phyloP scores from a whole-genome alignment of 2,329 filamentous ascomycete genomes.

The Xylaria hypoxylon region DNA sequence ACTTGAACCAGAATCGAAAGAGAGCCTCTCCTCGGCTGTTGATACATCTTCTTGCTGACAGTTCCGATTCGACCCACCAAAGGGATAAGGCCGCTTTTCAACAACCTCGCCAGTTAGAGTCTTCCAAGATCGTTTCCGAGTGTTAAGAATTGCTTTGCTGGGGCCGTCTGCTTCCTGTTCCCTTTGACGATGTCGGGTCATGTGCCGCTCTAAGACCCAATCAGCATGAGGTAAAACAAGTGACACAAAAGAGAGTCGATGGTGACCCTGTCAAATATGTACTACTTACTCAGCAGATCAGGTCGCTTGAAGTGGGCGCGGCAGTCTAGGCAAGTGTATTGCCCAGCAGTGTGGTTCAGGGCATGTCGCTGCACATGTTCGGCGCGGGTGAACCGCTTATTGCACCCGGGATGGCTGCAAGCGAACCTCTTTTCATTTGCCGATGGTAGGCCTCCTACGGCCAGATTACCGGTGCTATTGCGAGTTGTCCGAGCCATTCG shows the following conservation, averaged over 20 bases:
- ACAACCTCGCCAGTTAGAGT: conserved; percentile 65
- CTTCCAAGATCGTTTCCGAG: conserved; percentile 67
- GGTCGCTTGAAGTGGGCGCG: conserved; percentile 70
- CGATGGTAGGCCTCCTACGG: conserved; percentile 2
- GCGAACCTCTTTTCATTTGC: conserved; percentile 35
- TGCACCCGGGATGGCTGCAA: conserved; percentile 61
- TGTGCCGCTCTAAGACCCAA: conserved; percentile 63
- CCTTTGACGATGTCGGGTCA: conserved; percentile 64
- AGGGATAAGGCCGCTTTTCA: conserved; percentile 52
- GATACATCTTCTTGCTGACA: not conserved
- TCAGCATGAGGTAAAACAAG: conserved; percentile 7
- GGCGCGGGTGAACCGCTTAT: conserved; percentile 65
- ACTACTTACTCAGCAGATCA: conserved; percentile 65
- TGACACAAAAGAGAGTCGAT: not conserved
- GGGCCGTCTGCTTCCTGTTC: conserved; percentile 66
- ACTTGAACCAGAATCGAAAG: conserved; percentile 34
- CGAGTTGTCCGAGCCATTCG: conserved; percentile 21
- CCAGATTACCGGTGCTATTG: conserved; percentile 4
- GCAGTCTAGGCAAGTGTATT: conserved; percentile 68
- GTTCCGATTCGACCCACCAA: not conserved
- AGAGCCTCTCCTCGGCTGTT: conserved; percentile 31
- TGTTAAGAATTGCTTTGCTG: conserved; percentile 63
- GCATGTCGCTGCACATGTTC: conserved; percentile 70
- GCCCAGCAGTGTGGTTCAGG: conserved; percentile 65
- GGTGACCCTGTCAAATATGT: not conserved